Evolutionary conservation across 129 eudicot species (phyloP).

Genomic region (Saussurea involucrata): DNA sequence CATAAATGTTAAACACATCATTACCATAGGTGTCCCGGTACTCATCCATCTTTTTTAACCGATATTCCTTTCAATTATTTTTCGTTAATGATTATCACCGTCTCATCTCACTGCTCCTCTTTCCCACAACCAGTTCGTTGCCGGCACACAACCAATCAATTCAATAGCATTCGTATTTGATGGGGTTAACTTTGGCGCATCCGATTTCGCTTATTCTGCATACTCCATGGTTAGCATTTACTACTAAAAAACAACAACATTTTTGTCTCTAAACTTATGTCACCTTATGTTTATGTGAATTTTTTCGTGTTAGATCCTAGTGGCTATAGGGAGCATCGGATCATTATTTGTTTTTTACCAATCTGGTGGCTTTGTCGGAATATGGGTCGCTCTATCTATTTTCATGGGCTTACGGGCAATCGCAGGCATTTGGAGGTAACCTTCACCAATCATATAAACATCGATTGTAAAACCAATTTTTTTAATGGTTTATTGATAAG

Average conservation of each 20-base stretch:
- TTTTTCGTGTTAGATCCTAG: constrained; percentile 47
- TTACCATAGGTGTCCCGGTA: constrained; percentile 70
- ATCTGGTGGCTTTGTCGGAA: constrained; percentile 61
- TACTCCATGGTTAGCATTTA: constrained; percentile 65
- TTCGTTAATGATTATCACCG: neutral
- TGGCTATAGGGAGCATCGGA: constrained; percentile 59
- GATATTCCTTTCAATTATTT: neutral
- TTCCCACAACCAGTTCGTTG: constrained; percentile 53
- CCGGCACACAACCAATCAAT: constrained; percentile 82
- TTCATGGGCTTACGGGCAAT: constrained; percentile 65
- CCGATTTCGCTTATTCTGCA: constrained; percentile 74
- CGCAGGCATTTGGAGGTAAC: constrained; percentile 86
- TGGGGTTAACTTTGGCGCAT: constrained; percentile 83
- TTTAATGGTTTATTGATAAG: neutral
- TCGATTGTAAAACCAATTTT: neutral
- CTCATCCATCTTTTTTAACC: neutral
- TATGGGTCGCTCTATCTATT: constrained; percentile 79
- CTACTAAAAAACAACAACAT: neutral
- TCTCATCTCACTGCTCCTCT: neutral
- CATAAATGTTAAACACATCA: constrained; percentile 47
- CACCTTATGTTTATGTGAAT: neutral
- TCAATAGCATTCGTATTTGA: constrained; percentile 73
- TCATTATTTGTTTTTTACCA: constrained; percentile 45
- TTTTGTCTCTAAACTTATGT: neutral
- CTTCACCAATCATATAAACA: neutral